Evolutionary conservation across 768 basidiomycete genomes (phyloP).

Genomic region (Phaeotremella skinneri): DNA sequence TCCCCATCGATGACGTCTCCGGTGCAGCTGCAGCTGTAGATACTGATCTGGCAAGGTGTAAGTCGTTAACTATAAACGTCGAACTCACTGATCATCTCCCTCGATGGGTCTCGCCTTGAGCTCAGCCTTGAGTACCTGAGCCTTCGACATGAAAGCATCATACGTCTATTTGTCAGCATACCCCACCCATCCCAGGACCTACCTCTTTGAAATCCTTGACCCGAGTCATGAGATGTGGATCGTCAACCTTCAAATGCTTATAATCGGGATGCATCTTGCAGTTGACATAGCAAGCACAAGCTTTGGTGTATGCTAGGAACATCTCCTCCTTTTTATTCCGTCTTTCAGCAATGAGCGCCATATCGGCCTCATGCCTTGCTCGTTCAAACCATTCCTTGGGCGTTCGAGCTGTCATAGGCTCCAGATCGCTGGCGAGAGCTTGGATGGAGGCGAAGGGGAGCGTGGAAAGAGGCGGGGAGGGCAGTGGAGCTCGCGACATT

Average conservation of each 20-base stretch:
- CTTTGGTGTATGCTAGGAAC: slow-evolving; percentile 39
- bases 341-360: slow-evolving; percentile 37
- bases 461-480: slow-evolving; percentile 27
- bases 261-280: slow-evolving; percentile 29
- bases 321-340: slow-evolving; percentile 40
- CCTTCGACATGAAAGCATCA: slow-evolving; percentile 52
- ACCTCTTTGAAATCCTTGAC: slow-evolving; percentile 44
- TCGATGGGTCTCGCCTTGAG: slow-evolving; percentile 56
- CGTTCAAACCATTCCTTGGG: slow-evolving; percentile 43
- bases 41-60: slow-evolving; percentile 5
- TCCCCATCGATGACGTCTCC: slow-evolving; percentile 59
- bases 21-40: slow-evolving; percentile 48
- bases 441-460: slow-evolving; percentile 23
- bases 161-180: slow-evolving; percentile 27
- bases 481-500: slow-evolving; percentile 33
- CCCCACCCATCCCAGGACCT: slow-evolving; percentile 5
- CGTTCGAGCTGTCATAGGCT: slow-evolving; percentile 16
- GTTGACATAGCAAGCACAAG: slow-evolving; percentile 28
- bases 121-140: slow-evolving; percentile 56
- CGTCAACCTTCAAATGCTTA: slow-evolving; percentile 23
- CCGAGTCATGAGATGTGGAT: slow-evolving; percentile 28
- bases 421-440: slow-evolving; percentile 23
- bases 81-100: slow-evolving; percentile 15
- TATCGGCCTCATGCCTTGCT: slow-evolving; percentile 31
- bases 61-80: not conserved